Base-by-base conservation (phyloP, 2,329 filamentous ascomycete genomes). In the Dryadomyces sulphureus region DNA sequence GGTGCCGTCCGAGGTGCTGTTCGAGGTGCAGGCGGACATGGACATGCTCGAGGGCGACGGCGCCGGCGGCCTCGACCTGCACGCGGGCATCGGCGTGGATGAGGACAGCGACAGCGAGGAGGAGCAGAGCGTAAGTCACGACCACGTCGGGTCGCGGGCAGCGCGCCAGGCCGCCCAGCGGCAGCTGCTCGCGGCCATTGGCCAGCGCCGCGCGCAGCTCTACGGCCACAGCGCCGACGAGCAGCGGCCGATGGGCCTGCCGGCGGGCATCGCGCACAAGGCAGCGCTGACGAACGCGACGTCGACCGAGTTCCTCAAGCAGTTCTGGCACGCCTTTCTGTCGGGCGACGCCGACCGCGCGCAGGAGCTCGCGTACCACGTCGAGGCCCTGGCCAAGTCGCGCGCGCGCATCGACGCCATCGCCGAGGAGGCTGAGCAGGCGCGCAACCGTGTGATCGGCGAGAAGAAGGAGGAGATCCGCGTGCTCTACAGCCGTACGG, bases 291-390 rank as follows among this genome's bases (percentile, higher is more conserved):
- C 90, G 0, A 88, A 96, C 60, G 89, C 89, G 45, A 98, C 92
- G 0, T 93, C 87, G 0, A 82, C 85, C 34, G 92, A 98, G 58
- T 98, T 96, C 57, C 68, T 98, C n/a, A 85, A 90, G 55, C 93
- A 96, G 61, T 98, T 98, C 66, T 98, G 90, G 90, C 75, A 77
- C 30, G 79, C 89, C 0, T 98, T 94, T 57, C 72, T 94, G 22
- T 95, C 89, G 0, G 90, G 89, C 14, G 86, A 95, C 57, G 66
- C 84, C 1, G 81, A 86, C 49, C 80, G 86, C 30, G 85, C 86
- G 0, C 72, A 72, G 38, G 90, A 98, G 62, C 72, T 95, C 14
- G 78, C 80, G 7, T 87, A 84, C 50, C 72, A 95, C 41, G 79
- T 84, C 7, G 85, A 94, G 59, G 90, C 88, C 9, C 70, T 98